Percentiles rank a stretch among this genome's conserved stretches.
phyloP scores from a whole-genome alignment of 1,139 yeast species.

The Taphrina sp. region DNA sequence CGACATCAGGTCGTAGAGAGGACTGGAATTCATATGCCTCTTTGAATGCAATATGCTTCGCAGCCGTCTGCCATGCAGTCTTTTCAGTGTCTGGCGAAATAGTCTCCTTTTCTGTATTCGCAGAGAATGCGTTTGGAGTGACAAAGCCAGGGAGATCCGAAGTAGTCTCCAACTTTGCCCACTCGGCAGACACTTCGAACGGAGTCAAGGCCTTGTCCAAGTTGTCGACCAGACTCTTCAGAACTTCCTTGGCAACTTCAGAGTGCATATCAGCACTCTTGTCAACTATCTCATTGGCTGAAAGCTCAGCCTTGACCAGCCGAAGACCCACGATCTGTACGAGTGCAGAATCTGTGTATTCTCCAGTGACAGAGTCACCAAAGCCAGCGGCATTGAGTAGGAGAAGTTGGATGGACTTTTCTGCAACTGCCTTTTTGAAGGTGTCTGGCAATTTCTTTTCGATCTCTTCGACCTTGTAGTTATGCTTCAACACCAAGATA shows the following conservation, averaged over 20 bases:
- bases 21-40: constrained; percentile 66
- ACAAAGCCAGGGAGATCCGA: constrained; percentile 47
- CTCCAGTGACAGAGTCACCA: constrained; percentile 52
- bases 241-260: constrained; percentile 79
- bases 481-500: constrained; percentile 53
- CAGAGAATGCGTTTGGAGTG: constrained; percentile 40
- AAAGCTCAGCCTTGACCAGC: constrained; percentile 63
- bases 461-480: constrained; percentile 48
- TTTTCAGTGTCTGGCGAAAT: constrained; percentile 48
- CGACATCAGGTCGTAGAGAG: constrained; percentile 82
- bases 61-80: constrained; percentile 54
- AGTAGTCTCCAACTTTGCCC: constrained; percentile 41
- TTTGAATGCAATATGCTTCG: constrained; percentile 71
- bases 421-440: constrained; percentile 58
- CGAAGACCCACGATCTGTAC: constrained; percentile 73
- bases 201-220: constrained; percentile 42
- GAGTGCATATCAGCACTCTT: constrained; percentile 79
- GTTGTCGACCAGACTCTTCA: constrained; percentile 52
- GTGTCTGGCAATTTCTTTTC: constrained; percentile 52
- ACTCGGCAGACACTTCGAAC: constrained; percentile 45
- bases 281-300: constrained; percentile 65
- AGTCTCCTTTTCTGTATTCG: constrained; percentile 43
- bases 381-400: constrained; percentile 38
- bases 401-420: constrained; percentile 49
- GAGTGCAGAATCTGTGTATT: constrained; percentile 68